These are phyloP conservation scores for Melastoma candidum DNA, from an alignment of 441 rosid genomes.

Conservation along the genomic window DNA sequence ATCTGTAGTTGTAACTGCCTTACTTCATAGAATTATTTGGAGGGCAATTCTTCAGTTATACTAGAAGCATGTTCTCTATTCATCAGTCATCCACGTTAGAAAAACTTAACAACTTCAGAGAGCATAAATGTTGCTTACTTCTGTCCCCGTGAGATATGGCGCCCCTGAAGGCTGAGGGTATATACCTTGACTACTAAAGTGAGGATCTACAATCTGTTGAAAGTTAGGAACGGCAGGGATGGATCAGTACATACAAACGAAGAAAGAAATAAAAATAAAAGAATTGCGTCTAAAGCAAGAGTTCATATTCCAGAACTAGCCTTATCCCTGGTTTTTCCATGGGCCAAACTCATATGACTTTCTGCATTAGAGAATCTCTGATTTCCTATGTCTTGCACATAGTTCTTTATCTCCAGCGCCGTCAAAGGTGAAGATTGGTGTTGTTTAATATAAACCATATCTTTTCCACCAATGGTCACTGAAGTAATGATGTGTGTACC, in stretches of 20 bases:
- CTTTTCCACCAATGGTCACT: conserved; percentile 65
- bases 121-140: conserved; percentile 28
- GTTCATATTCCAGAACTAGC: conserved; percentile 27
- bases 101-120: no score
- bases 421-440: conserved; percentile 59
- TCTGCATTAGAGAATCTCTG: conserved; percentile 44
- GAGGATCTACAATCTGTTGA: conserved; percentile 47
- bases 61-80: no score
- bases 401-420: conserved; percentile 41
- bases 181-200: conserved; percentile 62
- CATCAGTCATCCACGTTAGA: no score
- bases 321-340: conserved; percentile 51
- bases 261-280: conserved; percentile 5
- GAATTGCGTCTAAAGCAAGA: conserved; percentile 6
- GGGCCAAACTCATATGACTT: conserved; percentile 36
- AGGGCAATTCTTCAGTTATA: neutral
- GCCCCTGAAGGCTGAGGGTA: conserved; percentile 60
- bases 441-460: conserved; percentile 54
- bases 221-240: neutral
- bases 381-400: conserved; percentile 51
- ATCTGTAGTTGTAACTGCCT: neutral
- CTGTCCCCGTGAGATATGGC: conserved; percentile 46
- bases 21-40: neutral
- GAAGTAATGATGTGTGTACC: conserved; percentile 67
- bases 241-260: conserved; percentile 9